Evolutionary conservation across 2,329 filamentous ascomycete species (phyloP), one percentile per base, ranked within the genome.

Genomic region (Thermothelomyces thermophilus): DNA sequence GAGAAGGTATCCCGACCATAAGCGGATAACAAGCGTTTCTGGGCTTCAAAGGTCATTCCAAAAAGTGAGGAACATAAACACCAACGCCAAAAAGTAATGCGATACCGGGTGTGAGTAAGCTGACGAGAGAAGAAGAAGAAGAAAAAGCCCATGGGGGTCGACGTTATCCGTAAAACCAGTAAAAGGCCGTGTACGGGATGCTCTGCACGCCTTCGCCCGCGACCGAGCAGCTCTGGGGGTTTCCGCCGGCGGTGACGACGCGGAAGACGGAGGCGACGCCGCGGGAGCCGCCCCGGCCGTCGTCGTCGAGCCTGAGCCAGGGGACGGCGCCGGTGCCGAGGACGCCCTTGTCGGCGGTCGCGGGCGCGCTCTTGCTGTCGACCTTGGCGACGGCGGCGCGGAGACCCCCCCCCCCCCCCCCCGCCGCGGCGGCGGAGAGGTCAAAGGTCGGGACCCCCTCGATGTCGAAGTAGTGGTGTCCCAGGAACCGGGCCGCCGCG

Each of bases 381-480:
- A 81, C 80, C 63, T 73, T 73, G 48, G 62, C 70, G 55, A 67
- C 70, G 51, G 69, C 70, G 56, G 74, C 65, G 61, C 71, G 63
- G 58, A 69, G 64, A 26, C 66, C 61, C 31, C n/a, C n/a, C n/a
- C n/a, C n/a, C n/a, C n/a, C n/a, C n/a, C n/a, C n/a, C n/a, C n/a
- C n/a, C n/a, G n/a, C n/a, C n/a, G n/a, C n/a, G n/a, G 65, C 62
- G 6, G 59, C 63, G 44, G 66, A 62, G 33, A 87, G 70, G 51
- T 78, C 71, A 63, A 87, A 88, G 11, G 73, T 79, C 1, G 85
- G 84, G 0, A 70, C 66, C 54, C 73, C 67, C 39, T 61, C 55
- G 41, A 55, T 53, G 65, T 75, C 76, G 72, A 88, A 88, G 74
- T 73, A 86, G 72, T 89, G 85, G 59, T 80, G 74, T 26, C 84